These are phyloP conservation scores for Neonectria faginata DNA, from an alignment of 2,329 filamentous ascomycete species.

Conservation along the genomic window DNA sequence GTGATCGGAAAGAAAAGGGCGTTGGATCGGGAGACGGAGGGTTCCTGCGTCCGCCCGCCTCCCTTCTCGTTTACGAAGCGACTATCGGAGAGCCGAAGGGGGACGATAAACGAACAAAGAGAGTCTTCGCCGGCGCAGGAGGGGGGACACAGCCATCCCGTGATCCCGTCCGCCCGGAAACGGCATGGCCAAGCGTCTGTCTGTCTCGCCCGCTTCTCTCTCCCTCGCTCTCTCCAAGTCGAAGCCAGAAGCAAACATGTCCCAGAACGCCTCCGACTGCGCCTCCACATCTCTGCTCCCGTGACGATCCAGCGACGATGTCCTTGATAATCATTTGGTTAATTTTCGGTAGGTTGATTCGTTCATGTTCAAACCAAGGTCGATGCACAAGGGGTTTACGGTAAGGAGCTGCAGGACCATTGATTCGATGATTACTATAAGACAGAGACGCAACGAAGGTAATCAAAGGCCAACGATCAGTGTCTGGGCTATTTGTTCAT, in stretches of 20 bases:
- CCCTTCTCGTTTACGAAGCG: background rate
- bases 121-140: background rate
- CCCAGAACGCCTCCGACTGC: background rate
- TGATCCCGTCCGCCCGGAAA: conserved; percentile 24
- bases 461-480: too few species aligned
- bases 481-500: too few species aligned
- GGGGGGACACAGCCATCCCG: conserved; percentile 8
- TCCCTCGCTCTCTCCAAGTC: background rate
- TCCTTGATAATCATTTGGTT: too few species aligned
- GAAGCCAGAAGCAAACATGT: conserved; percentile 1
- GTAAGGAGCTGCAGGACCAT: too few species aligned
- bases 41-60: conserved; percentile 20
- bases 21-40: background rate
- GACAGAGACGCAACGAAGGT: too few species aligned
- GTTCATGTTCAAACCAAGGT: too few species aligned
- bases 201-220: background rate
- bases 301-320: background rate
- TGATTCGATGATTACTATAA: too few species aligned
- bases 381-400: too few species aligned
- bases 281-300: background rate
- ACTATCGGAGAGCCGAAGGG: too few species aligned
- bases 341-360: too few species aligned
- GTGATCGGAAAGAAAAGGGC: background rate
- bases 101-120: background rate
- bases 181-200: conserved; percentile 3